Conservation (phyloP, 768 basidiomycete genomes). For the Phaffia australis region DNA sequence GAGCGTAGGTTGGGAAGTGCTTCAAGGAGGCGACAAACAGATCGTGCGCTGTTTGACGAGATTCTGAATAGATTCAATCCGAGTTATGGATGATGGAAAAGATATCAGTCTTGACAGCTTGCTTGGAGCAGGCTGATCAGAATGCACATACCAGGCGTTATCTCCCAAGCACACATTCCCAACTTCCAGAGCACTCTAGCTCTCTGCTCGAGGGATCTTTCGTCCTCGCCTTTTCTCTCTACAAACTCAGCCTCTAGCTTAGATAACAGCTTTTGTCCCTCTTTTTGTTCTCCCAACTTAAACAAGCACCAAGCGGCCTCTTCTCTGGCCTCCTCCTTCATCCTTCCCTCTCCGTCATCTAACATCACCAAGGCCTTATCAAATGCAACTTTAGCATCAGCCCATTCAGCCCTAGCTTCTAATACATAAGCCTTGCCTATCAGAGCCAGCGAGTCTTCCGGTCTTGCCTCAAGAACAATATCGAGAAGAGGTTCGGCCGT, state of each 20-base stretch:
- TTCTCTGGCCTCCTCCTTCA: conserved; percentile 49
- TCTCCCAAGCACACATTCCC: conserved; percentile 62
- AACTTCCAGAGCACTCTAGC: conserved; percentile 78
- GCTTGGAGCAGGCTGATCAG: not conserved
- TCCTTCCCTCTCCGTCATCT: conserved; percentile 31
- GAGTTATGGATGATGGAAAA: not conserved
- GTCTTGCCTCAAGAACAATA: conserved; percentile 54
- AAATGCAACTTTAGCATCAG: conserved; percentile 56
- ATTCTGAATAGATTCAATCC: not conserved
- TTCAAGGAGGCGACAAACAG: conserved; percentile 72
- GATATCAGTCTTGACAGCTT: not conserved
- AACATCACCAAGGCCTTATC: conserved; percentile 46
- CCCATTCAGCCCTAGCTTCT: conserved; percentile 55
- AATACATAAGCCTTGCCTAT: conserved; percentile 67
- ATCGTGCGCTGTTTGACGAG: conserved; percentile 55
- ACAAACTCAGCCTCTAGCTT: conserved; percentile 32
- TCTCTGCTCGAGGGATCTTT: conserved; percentile 45
- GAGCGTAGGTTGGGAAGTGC: conserved; percentile 62
- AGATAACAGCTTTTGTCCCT: conserved; percentile 34
- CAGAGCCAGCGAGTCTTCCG: conserved; percentile 54
- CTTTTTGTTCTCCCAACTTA: conserved; percentile 39
- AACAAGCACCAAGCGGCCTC: conserved; percentile 77
- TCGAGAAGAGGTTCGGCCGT: conserved; percentile 66
- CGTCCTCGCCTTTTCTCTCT: conserved; percentile 37
- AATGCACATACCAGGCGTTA: conserved; percentile 48